Percentiles rank a stretch among this genome's conserved stretches.
Conservation (phyloP, 139 green algal genomes). For the Ostreobium quekettii region DNA sequence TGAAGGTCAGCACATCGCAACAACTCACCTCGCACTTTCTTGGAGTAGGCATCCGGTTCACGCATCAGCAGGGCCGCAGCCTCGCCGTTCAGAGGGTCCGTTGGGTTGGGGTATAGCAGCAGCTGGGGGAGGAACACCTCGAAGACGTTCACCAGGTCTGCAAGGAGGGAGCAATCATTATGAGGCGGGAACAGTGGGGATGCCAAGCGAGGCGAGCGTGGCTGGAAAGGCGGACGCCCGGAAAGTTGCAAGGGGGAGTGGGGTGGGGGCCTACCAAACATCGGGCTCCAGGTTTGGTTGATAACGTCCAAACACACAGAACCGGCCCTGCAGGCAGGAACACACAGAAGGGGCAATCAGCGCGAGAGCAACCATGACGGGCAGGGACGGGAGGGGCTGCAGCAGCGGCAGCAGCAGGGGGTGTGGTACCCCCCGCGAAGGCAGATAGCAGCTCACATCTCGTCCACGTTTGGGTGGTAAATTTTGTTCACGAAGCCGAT, state of each 20-base stretch:
- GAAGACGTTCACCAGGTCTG: conserved; percentile 97
- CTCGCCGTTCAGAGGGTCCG: conserved; percentile 96
- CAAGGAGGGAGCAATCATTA: not conserved
- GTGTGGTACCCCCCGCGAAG: too few relatives aligned
- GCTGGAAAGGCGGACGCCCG: too few relatives aligned
- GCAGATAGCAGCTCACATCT: conserved; percentile 56
- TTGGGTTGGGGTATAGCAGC: conserved; percentile 96
- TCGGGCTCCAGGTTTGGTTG: conserved; percentile 98
- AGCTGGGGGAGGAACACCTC: conserved; percentile 97
- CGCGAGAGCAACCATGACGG: not conserved
- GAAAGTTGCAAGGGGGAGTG: too few relatives aligned
- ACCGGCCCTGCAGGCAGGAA: conserved; percentile 54
- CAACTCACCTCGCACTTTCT: conserved; percentile 73
- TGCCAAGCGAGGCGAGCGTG: too few relatives aligned
- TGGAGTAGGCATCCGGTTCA: conserved; percentile 81
- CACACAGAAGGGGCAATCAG: not conserved
- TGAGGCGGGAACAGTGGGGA: too few relatives aligned
- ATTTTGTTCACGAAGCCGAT: conserved; percentile 98
- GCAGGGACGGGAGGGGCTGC: too few relatives aligned
- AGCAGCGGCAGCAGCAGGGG: too few relatives aligned
- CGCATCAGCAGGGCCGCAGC: conserved; percentile 94
- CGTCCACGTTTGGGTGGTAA: conserved; percentile 94
- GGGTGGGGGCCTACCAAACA: conserved; percentile 95
- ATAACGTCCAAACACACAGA: conserved; percentile 98
- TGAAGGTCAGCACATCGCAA: not conserved